These are phyloP conservation scores for thale cress (Arabidopsis thaliana) DNA, from an alignment of 345 rosid species.

Conservation along the genomic window TAIR10.1 NC_003075.7:25001-25500, in stretches of 20 bases:
- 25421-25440: conserved; percentile 28
- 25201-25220: conserved; percentile 96
- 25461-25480: conserved; percentile 20
- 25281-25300: conserved; percentile 83
- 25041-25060: conserved; percentile 89
- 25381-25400: conserved; percentile 84
- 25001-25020: conserved; percentile 97
- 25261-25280: conserved; percentile 40
- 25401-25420: conserved; percentile 74
- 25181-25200: conserved; percentile 88
- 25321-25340: conserved; percentile 68
- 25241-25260: conserved; percentile 22
- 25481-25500: conserved; percentile 28
- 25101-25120: conserved; percentile 95
- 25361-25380: conserved; percentile 73
- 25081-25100: conserved; percentile 90
- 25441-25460: conserved; percentile 30
- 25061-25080: conserved; percentile 73
- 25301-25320: conserved; percentile 79
- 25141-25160: conserved; percentile 91
- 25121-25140: conserved; percentile 73
- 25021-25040: conserved; percentile 99
- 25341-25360: conserved; percentile 58
- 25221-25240: conserved; percentile 45
- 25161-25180: conserved; percentile 78